These are phyloP conservation scores for Hirsutella rhossiliensis DNA, from an alignment of 2,329 filamentous ascomycete genomes.

Conservation along the genomic window DNA sequence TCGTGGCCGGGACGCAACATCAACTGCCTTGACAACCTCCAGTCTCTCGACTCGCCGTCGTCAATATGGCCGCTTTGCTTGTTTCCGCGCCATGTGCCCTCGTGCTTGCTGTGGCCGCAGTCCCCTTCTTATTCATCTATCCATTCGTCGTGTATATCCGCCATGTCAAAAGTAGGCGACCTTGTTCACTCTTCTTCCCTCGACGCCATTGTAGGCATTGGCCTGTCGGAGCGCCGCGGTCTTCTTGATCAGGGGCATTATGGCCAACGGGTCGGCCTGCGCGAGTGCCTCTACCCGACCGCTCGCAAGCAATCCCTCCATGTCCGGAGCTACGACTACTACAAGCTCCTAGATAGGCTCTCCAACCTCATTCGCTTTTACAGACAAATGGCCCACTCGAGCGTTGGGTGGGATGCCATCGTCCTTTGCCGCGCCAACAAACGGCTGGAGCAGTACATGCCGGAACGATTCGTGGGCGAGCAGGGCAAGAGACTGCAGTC, in stretches of 20 bases:
- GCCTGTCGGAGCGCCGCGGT: slow-evolving; percentile 35
- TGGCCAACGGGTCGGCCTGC: slow-evolving; percentile 28
- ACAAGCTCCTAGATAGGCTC: slow-evolving; percentile 31
- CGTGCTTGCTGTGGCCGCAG: neutral
- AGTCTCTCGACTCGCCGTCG: no score
- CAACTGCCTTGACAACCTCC: no score
- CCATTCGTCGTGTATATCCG: neutral
- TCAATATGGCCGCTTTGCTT: neutral
- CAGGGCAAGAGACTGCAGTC: slow-evolving; percentile 20
- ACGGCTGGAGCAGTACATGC: slow-evolving; percentile 20
- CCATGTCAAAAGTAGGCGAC: slow-evolving; percentile 13
- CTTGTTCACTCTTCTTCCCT: slow-evolving; percentile 44
- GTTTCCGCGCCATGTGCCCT: neutral
- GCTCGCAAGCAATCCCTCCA: slow-evolving; percentile 36
- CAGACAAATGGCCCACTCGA: neutral
- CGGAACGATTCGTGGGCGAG: slow-evolving; percentile 27
- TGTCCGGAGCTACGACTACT: slow-evolving; percentile 39
- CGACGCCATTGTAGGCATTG: slow-evolving; percentile 45
- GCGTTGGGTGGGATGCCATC: slow-evolving; percentile 27
- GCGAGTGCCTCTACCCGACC: slow-evolving; percentile 37
- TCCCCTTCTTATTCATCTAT: neutral
- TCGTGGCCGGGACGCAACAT: no score
- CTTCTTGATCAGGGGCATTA: slow-evolving; percentile 38
- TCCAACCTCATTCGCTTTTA: slow-evolving; percentile 34
- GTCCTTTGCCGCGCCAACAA: slow-evolving; percentile 26